A percentile compares a stretch with the other conserved stretches of the same genome.
These are phyloP conservation scores for Solanum gracilifrons DNA, from an alignment of 257 asterid species.

Conservation along the genomic window DNA sequence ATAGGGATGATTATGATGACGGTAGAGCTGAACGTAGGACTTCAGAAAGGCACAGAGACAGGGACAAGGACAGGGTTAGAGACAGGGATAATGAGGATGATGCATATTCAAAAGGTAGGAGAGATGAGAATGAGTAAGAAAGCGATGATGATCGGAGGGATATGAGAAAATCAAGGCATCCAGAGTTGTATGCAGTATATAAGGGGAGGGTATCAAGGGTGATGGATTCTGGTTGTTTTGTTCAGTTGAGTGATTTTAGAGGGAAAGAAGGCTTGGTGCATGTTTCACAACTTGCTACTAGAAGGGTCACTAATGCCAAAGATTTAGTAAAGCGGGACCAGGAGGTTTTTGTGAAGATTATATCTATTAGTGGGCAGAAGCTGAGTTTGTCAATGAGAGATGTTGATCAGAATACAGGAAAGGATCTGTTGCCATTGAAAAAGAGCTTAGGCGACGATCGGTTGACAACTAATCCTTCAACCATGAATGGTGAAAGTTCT, in stretches of 20 bases:
- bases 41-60: constrained; percentile 11
- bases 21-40: constrained; percentile 11
- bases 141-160: constrained; percentile 31
- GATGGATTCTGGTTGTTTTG: constrained; percentile 94
- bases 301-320: constrained; percentile 78
- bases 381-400: constrained; percentile 87
- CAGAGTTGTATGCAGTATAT: constrained; percentile 53
- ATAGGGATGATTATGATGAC: constrained; percentile 7
- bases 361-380: constrained; percentile 69
- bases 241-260: constrained; percentile 54
- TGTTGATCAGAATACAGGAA: constrained; percentile 87
- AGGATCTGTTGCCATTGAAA: constrained; percentile 72
- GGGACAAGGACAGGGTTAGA: neutral
- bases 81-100: neutral
- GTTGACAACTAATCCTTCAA: constrained; percentile 38
- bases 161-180: constrained; percentile 24
- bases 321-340: constrained; percentile 88
- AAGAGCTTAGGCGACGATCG: constrained; percentile 50
- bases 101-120: neutral
- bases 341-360: constrained; percentile 81
- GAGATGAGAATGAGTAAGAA: constrained; percentile 23
- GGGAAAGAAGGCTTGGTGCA: constrained; percentile 92
- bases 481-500: constrained; percentile 31
- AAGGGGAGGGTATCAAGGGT: constrained; percentile 88
- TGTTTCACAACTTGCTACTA: constrained; percentile 73